Evolutionary conservation across 2,329 filamentous ascomycete species (phyloP), one percentile per base, ranked within the genome.

Genomic region (Calonectria henricotiae): DNA sequence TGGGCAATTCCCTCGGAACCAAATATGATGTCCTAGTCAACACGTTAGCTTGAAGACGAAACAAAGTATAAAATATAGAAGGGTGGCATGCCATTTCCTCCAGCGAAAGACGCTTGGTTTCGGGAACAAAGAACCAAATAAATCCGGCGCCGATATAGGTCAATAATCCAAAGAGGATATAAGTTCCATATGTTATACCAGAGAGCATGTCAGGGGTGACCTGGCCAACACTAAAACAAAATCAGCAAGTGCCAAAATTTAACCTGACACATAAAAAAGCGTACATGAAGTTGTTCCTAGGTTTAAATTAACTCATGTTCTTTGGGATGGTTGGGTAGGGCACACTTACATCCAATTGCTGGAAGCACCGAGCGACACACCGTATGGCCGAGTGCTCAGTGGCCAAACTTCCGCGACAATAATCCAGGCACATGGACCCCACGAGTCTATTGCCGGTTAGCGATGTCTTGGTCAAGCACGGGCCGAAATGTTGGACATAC

Each of bases 361-460:
- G 2, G 87, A 89, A 2, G 91, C 91, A 17, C 91, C 92, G 0
- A 95, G 83, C 0, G 92, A 87, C 13, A 93, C 91, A 46, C 92
- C 93, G 70, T 94, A 93, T 0, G 93, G 88, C 2, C 92, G 87
- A 11, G 90, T 90, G 68, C 88, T 91, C 5, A 94, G 82, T 0
- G 92, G 93, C 90, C 91, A 95, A 47, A 95, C 89, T 81, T 94
- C 93, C 2, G 91, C 89, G 1, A 94, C 88, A 66, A 95, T 86
- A 70, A 94, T 93, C 93, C 93, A 94, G 0, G 90, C 88, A 75
- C 90, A 92, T 2, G 92, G 92, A 0, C 92, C 91, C 92, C 92
- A 95, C 0, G 88, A 90, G 79, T 93, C 75, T 77, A 3, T 0
- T n/a, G 15, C 7, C 5, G 30, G 13, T 65, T 25, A 69, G 46